A percentile compares a stretch with the other conserved stretches of the same genome.
phyloP scores from a whole-genome alignment of 345 rosid genomes.

The Acer negundo region DNA sequence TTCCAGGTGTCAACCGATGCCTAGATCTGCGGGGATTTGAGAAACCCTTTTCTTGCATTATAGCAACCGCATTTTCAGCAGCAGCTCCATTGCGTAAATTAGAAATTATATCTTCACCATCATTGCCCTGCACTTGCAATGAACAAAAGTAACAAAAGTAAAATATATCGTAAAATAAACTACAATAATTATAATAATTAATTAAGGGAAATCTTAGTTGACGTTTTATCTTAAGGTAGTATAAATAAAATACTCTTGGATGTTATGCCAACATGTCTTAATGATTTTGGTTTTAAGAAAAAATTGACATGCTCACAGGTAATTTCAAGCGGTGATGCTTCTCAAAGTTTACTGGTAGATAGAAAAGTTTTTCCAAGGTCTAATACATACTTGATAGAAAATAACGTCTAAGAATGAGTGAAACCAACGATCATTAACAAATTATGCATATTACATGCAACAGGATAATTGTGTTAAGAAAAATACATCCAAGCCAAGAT shows the following conservation, averaged over 20 bases:
- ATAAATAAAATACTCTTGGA: background rate
- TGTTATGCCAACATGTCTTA: background rate
- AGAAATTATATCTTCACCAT: slow-evolving; percentile 66
- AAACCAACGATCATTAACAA: background rate
- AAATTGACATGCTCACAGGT: background rate
- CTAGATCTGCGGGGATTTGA: slow-evolving; percentile 77
- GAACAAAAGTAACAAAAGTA: background rate
- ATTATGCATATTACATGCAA: background rate
- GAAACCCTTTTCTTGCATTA: slow-evolving; percentile 86
- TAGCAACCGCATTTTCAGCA: slow-evolving; percentile 79
- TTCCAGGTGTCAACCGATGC: slow-evolving; percentile 93
- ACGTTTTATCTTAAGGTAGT: background rate
- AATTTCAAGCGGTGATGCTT: background rate
- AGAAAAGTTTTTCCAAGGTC: background rate
- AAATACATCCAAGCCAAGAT: background rate
- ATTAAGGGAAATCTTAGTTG: background rate
- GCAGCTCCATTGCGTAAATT: slow-evolving; percentile 78
- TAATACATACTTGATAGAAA: background rate
- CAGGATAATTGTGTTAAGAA: background rate
- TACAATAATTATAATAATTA: background rate
- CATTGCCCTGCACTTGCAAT: slow-evolving; percentile 51
- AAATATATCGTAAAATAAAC: background rate
- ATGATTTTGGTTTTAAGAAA: background rate
- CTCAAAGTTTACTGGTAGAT: background rate
- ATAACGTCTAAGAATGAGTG: background rate